phyloP scores from a whole-genome alignment of 352 stramenopile species.

The Globisporangium barbulae region DNA sequence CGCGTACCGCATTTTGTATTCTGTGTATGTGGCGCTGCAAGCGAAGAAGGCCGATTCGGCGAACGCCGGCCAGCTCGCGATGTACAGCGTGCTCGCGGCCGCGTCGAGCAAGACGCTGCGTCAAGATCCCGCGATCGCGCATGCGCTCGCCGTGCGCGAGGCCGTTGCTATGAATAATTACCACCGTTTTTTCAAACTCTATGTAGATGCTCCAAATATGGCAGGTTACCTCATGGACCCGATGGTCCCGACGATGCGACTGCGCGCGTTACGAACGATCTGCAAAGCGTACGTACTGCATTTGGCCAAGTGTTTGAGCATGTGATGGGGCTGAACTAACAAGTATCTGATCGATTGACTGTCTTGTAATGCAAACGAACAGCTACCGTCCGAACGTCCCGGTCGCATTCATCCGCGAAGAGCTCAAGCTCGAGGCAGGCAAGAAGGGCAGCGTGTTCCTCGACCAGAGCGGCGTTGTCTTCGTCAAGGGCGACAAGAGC shows the following conservation, averaged over 20 bases:
- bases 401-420: constrained; percentile 65
- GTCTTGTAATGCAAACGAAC: background rate
- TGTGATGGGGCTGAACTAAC: constrained; percentile 12
- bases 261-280: constrained; percentile 78
- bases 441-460: constrained; percentile 75
- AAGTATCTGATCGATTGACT: background rate
- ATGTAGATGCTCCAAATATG: constrained; percentile 87
- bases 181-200: constrained; percentile 88
- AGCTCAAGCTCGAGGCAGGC: constrained; percentile 63
- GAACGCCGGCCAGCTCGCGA: constrained; percentile 81
- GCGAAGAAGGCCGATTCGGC: constrained; percentile 76
- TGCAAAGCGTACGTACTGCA: constrained; percentile 78
- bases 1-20: constrained; percentile 88
- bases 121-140: constrained; percentile 46
- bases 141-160: constrained; percentile 77
- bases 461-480: constrained; percentile 63
- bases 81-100: constrained; percentile 75
- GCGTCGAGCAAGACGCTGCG: constrained; percentile 40
- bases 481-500: constrained; percentile 57
- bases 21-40: constrained; percentile 87
- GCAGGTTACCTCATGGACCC: constrained; percentile 88
- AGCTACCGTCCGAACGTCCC: constrained; percentile 76
- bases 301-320: background rate
- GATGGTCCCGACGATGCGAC: constrained; percentile 78
- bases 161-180: constrained; percentile 86